Percentiles rank a stretch among this genome's conserved stretches.
These are phyloP conservation scores for Plantago ovata DNA, from an alignment of 257 asterid genomes.

Conservation along the genomic window DNA sequence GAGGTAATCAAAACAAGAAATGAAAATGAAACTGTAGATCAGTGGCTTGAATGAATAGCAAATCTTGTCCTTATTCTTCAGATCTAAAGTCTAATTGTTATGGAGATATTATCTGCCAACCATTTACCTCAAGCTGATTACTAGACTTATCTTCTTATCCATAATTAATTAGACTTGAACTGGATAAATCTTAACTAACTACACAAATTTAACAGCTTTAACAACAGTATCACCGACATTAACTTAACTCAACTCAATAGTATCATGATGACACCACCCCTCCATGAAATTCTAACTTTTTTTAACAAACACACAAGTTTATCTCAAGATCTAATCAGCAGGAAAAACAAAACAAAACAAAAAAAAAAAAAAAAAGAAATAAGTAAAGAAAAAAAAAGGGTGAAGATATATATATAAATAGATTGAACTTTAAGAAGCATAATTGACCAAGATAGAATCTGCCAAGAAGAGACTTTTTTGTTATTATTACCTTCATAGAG, in stretches of 20 bases:
- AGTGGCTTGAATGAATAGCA: not conserved
- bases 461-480: not conserved
- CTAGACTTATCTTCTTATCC: too few relatives aligned
- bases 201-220: not conserved
- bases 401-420: slow-evolving; percentile 6
- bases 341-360: slow-evolving; percentile 5
- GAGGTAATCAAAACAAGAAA: slow-evolving; percentile 11
- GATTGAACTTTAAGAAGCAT: slow-evolving; percentile 17
- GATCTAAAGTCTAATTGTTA: slow-evolving; percentile 3
- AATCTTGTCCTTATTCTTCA: not conserved
- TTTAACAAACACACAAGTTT: not conserved
- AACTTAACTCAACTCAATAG: not conserved
- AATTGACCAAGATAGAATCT: not conserved
- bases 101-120: too few relatives aligned
- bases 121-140: slow-evolving; percentile 7
- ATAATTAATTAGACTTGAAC: too few relatives aligned
- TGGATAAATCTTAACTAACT: too few relatives aligned
- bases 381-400: too few relatives aligned
- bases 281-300: not conserved
- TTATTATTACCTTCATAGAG: slow-evolving; percentile 59
- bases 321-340: slow-evolving; percentile 28
- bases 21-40: not conserved
- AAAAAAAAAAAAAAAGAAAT: slow-evolving; percentile 1
- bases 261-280: too few relatives aligned
- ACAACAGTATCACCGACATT: slow-evolving; percentile 7